A percentile compares a stretch with the other conserved stretches of the same genome.
Conservation (phyloP, 345 rosid genomes). For the Diplotaxis tenuifolia region DNA sequence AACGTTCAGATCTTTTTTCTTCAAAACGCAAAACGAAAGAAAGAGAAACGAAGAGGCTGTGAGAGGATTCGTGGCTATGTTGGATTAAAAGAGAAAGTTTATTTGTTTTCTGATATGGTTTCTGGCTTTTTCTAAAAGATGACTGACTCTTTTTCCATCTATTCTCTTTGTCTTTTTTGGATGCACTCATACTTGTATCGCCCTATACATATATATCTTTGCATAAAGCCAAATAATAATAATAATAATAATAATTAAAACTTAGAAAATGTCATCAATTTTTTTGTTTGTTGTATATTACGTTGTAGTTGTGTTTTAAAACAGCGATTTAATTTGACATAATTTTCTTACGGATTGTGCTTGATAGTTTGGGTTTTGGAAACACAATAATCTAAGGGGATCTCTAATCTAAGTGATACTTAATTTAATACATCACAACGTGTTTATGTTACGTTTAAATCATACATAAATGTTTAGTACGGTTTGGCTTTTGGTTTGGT, state of each 20-base stretch:
- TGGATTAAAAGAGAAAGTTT: constrained; percentile 32
- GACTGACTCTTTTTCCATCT: constrained; percentile 33
- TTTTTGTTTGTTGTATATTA: constrained; percentile 12
- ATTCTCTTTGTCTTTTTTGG: constrained; percentile 44
- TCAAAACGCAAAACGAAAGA: background rate
- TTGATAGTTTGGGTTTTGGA: background rate
- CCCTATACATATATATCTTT: background rate
- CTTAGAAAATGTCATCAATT: background rate
- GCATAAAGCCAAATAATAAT: constrained; percentile 2
- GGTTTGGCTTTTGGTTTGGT: background rate
- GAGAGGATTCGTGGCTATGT: constrained; percentile 22
- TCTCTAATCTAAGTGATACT: no score
- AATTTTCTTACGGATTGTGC: background rate
- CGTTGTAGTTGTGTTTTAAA: background rate
- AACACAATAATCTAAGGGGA: background rate
- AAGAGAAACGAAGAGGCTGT: constrained; percentile 5
- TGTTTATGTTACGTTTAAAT: background rate
- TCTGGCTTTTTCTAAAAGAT: constrained; percentile 30
- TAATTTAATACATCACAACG: background rate
- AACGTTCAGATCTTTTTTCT: constrained; percentile 8
- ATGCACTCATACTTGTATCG: constrained; percentile 20
- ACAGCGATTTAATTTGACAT: background rate
- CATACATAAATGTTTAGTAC: background rate
- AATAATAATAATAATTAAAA: background rate
- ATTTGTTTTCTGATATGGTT: constrained; percentile 23